phyloP scores from a whole-genome alignment of 2,329 filamentous ascomycete genomes.

The Ramularia endophylla region DNA sequence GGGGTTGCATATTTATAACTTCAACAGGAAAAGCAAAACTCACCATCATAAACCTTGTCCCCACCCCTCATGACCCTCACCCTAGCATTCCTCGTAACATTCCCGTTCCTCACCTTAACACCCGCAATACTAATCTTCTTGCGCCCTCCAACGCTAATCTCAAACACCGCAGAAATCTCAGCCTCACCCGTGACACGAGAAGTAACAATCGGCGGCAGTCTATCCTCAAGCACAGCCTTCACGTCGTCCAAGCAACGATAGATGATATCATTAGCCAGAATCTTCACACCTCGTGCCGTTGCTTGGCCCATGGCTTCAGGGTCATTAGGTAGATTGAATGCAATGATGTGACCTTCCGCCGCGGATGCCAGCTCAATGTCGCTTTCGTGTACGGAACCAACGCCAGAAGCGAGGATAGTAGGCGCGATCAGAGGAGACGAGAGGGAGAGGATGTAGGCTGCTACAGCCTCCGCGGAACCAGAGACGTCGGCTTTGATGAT shows the following conservation, averaged over 20 bases:
- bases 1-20: slow-evolving; percentile 1
- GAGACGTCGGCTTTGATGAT: slow-evolving; percentile 89
- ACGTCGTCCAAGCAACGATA: slow-evolving; percentile 73
- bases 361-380: slow-evolving; percentile 83
- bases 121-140: slow-evolving; percentile 73
- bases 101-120: slow-evolving; percentile 78
- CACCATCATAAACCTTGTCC: slow-evolving; percentile 75
- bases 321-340: slow-evolving; percentile 74
- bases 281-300: slow-evolving; percentile 62
- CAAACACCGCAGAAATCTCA: slow-evolving; percentile 75
- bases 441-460: slow-evolving; percentile 67
- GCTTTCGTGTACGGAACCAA: slow-evolving; percentile 75
- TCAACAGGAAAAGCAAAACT: slow-evolving; percentile 33
- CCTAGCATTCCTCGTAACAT: slow-evolving; percentile 56
- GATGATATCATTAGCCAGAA: slow-evolving; percentile 83
- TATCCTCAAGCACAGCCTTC: slow-evolving; percentile 59
- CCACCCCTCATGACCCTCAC: slow-evolving; percentile 65
- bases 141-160: slow-evolving; percentile 71
- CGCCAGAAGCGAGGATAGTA: slow-evolving; percentile 67
- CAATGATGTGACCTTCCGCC: slow-evolving; percentile 70
- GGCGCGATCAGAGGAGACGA: slow-evolving; percentile 80
- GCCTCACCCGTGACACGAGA: slow-evolving; percentile 79
- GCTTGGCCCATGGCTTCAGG: slow-evolving; percentile 62
- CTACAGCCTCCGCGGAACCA: slow-evolving; percentile 87
- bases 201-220: slow-evolving; percentile 60